Percentiles rank a stretch among this genome's conserved stretches.
These are phyloP conservation scores for Tricholoma flavovirens DNA, from an alignment of 768 basidiomycete species.

Conservation along the genomic window DNA sequence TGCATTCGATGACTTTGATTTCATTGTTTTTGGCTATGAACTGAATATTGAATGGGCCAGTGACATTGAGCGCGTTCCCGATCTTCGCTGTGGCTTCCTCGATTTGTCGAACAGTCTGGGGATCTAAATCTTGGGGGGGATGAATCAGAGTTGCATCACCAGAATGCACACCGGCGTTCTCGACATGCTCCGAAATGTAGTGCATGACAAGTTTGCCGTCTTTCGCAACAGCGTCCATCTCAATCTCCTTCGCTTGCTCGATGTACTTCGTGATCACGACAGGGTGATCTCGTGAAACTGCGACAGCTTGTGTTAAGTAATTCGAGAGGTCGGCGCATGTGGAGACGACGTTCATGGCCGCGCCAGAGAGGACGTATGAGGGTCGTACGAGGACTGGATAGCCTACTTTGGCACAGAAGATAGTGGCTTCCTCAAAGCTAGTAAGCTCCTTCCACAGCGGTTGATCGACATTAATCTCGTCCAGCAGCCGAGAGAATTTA, in stretches of 20 bases:
- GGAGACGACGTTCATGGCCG: slow-evolving; percentile 99
- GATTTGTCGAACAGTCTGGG: slow-evolving; percentile 92
- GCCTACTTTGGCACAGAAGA: slow-evolving; percentile 89
- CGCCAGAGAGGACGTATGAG: slow-evolving; percentile 98
- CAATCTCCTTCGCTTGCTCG: slow-evolving; percentile 99
- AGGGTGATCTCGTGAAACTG: slow-evolving; percentile 92
- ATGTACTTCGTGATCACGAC: slow-evolving; percentile 99
- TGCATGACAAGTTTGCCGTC: slow-evolving; percentile 99
- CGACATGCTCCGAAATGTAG: slow-evolving; percentile 98
- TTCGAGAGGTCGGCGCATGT: slow-evolving; percentile 85
- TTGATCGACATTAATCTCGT: slow-evolving; percentile 98
- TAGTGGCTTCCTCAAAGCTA: slow-evolving; percentile 78
- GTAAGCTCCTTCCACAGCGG: slow-evolving; percentile 96
- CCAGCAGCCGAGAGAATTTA: slow-evolving; percentile 97
- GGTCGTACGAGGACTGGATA: slow-evolving; percentile 96
- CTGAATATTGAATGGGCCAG: slow-evolving; percentile 98
- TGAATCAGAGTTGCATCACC: slow-evolving; percentile 98
- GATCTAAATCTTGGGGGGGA: slow-evolving; percentile 97
- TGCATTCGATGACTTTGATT: slow-evolving; percentile 99
- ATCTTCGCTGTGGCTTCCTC: slow-evolving; percentile 98
- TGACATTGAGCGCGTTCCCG: slow-evolving; percentile 94
- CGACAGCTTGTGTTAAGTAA: slow-evolving; percentile 92
- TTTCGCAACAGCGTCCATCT: slow-evolving; percentile 98
- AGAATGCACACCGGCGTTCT: slow-evolving; percentile 98
- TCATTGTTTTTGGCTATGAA: slow-evolving; percentile 99